phyloP scores from a whole-genome alignment of 2,329 filamentous ascomycete species.

The Onygenales sp. region DNA sequence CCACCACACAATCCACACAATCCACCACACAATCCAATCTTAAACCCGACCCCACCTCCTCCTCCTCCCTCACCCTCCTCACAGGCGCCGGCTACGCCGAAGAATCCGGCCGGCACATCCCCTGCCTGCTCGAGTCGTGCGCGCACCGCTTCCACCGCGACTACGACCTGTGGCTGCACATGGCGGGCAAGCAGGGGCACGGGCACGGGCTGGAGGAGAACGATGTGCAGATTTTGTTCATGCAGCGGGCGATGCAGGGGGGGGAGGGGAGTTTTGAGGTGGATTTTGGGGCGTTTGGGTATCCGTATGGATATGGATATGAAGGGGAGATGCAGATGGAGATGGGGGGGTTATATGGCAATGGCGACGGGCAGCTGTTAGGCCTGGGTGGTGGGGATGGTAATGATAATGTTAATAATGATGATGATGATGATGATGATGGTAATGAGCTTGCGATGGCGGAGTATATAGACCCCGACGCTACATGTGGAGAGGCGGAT shows the following conservation, averaged over 20 bases:
- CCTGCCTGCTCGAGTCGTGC: conserved; percentile 44
- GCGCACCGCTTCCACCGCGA: conserved; percentile 47
- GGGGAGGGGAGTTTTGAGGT: conserved; percentile 15
- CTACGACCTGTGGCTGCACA: conserved; percentile 49
- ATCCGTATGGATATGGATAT: conserved; percentile 11
- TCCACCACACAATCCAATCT: conserved; percentile 19
- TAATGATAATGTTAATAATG: not conserved
- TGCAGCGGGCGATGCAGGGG: conserved; percentile 28
- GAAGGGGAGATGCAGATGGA: not conserved
- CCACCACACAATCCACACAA: conserved; percentile 5
- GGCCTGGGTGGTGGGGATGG: not conserved
- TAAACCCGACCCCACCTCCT: no score
- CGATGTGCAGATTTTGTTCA: conserved; percentile 31
- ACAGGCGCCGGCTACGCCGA: conserved; percentile 48
- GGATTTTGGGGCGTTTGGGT: conserved; percentile 8
- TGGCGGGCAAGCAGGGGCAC: conserved; percentile 34
- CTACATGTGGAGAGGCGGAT: conserved; percentile 15
- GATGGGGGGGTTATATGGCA: not conserved
- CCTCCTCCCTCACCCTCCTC: conserved; percentile 33
- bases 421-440: not conserved
- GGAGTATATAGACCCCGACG: not conserved
- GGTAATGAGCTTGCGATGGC: conserved; percentile 1
- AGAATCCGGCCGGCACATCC: conserved; percentile 39
- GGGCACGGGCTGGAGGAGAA: conserved; percentile 28
- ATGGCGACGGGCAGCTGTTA: not conserved